Evolutionary conservation across 805 yeast species (phyloP).

Genomic region (Diddensiella caesifluorescens): DNA sequence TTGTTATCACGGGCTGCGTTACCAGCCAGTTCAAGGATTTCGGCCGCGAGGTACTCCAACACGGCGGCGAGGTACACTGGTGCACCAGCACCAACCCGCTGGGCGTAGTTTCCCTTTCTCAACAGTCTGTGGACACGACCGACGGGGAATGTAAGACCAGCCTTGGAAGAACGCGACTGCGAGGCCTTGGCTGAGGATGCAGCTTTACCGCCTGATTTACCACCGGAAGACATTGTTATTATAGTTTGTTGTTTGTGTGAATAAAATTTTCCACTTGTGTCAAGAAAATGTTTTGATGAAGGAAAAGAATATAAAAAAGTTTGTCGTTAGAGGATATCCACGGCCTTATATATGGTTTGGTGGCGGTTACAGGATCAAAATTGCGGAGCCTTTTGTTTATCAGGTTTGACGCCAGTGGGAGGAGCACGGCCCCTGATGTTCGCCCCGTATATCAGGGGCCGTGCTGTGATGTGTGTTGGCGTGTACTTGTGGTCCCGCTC

Average conservation of each 20-base stretch:
- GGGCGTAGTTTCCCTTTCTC: slow-evolving; percentile 97
- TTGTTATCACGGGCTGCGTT: slow-evolving; percentile 99
- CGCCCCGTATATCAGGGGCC: slow-evolving; percentile 7
- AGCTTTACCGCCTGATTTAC: slow-evolving; percentile 85
- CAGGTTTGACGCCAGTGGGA: neutral
- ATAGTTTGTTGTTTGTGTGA: slow-evolving; percentile 18
- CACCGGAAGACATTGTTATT: slow-evolving; percentile 71
- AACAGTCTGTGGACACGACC: slow-evolving; percentile 97
- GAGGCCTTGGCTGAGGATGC: slow-evolving; percentile 92
- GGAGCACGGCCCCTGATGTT: no score
- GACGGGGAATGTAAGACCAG: slow-evolving; percentile 98
- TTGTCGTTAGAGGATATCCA: neutral
- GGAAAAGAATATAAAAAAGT: slow-evolving; percentile 20
- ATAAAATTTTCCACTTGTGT: slow-evolving; percentile 22
- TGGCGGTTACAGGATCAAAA: neutral
- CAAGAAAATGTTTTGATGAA: slow-evolving; percentile 15
- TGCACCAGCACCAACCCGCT: slow-evolving; percentile 99
- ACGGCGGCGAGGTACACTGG: slow-evolving; percentile 96
- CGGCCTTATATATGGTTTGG: slow-evolving; percentile 4
- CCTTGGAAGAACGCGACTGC: slow-evolving; percentile 97
- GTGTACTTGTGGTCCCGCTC: no score
- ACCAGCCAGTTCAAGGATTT: slow-evolving; percentile 96
- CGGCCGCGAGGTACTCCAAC: slow-evolving; percentile 94
- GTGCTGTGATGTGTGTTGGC: no score
- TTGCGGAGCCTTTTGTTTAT: neutral